These are phyloP conservation scores for Yarrowia phangngaensis DNA, from an alignment of 805 yeast species.

Conservation along the genomic window DNA sequence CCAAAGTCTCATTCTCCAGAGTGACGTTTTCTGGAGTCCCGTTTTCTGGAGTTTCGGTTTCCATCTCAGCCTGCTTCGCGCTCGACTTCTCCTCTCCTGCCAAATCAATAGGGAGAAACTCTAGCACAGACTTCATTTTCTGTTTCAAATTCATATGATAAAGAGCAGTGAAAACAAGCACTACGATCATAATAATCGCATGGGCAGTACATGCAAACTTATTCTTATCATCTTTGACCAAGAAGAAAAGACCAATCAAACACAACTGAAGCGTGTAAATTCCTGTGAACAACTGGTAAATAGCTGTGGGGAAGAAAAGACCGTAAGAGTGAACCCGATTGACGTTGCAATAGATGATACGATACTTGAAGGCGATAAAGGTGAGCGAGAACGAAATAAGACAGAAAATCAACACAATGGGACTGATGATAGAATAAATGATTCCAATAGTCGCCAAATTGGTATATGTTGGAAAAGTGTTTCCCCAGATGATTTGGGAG, in stretches of 20 bases:
- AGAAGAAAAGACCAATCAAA: slow-evolving; percentile 67
- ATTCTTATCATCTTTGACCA: slow-evolving; percentile 50
- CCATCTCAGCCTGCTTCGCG: background rate
- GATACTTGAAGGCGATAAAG: slow-evolving; percentile 65
- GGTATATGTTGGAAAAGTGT: slow-evolving; percentile 70
- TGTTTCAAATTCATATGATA: slow-evolving; percentile 52
- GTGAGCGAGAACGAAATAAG: slow-evolving; percentile 54
- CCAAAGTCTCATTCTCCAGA: too few species aligned
- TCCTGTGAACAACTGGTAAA: slow-evolving; percentile 75
- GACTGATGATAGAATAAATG: slow-evolving; percentile 75
- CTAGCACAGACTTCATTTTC: slow-evolving; percentile 22
- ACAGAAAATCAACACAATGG: slow-evolving; percentile 63
- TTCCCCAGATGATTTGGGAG: slow-evolving; percentile 66
- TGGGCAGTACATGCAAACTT: slow-evolving; percentile 46
- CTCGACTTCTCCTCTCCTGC: slow-evolving; percentile 1
- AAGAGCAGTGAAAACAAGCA: slow-evolving; percentile 52
- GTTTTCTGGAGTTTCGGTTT: too few species aligned
- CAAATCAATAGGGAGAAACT: slow-evolving; percentile 4
- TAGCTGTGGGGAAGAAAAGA: slow-evolving; percentile 63
- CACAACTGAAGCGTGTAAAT: slow-evolving; percentile 77
- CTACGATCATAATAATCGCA: slow-evolving; percentile 51
- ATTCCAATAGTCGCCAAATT: slow-evolving; percentile 74
- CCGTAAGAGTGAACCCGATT: slow-evolving; percentile 49
- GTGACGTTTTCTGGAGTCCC: too few species aligned
- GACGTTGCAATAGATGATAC: slow-evolving; percentile 54